phyloP scores from a whole-genome alignment of 2,329 filamentous ascomycete species.

The Tolypocladium ophioglossoides region DNA sequence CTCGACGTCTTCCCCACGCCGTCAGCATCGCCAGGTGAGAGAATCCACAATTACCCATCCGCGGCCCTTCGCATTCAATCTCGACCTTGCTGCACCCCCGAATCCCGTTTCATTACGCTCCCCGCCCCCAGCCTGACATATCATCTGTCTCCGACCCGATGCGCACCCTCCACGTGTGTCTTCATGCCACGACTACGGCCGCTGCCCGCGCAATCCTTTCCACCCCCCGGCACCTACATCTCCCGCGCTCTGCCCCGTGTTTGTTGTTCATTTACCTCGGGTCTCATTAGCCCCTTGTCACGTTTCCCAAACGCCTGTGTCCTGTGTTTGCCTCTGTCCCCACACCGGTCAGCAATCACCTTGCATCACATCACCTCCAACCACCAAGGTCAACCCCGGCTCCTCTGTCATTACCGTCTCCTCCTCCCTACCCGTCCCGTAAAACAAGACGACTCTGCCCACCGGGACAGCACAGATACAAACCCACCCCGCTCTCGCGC shows the following conservation, averaged over 20 bases:
- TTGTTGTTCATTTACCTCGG: background rate
- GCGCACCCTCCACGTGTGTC: background rate
- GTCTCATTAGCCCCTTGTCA: background rate
- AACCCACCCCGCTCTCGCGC: background rate
- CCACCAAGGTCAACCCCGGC: background rate
- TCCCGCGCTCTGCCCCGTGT: background rate
- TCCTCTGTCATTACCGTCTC: background rate
- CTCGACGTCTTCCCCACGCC: background rate
- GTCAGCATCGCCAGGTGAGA: background rate
- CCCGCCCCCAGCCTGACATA: background rate
- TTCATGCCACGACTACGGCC: background rate
- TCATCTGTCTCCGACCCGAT: background rate
- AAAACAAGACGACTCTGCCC: background rate
- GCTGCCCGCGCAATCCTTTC: background rate
- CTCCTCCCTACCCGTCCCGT: background rate
- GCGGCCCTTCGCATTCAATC: background rate
- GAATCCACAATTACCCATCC: background rate
- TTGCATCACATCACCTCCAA: background rate
- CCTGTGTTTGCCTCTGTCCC: background rate
- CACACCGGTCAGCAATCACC: conserved; percentile 4
- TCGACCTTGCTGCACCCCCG: background rate
- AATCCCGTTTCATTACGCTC: no score
- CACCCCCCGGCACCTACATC: background rate
- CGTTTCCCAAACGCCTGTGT: background rate
- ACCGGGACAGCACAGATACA: background rate